A percentile compares a stretch with the other conserved stretches of the same genome.
Conservation (phyloP, 768 basidiomycete genomes). For the Boletus insuetus region DNA sequence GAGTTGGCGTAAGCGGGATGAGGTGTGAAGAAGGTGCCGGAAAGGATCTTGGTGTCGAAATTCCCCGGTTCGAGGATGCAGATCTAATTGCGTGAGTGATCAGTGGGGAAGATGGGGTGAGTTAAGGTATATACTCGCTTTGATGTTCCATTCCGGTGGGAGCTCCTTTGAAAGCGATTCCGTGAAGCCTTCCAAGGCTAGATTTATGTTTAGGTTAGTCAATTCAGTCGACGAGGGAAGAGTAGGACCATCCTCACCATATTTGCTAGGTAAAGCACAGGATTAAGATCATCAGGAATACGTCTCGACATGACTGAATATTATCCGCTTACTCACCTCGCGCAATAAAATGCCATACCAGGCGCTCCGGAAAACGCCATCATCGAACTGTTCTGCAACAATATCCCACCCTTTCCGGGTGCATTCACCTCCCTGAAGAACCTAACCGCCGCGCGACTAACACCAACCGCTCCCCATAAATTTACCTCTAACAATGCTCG, state of each 20-base stretch:
- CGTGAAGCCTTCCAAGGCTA: slow-evolving; percentile 12
- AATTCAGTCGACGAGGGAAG: no score
- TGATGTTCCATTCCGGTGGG: slow-evolving; percentile 20
- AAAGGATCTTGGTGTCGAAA: slow-evolving; percentile 12
- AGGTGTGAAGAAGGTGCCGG: not conserved
- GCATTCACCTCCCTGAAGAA: slow-evolving; percentile 35
- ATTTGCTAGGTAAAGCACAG: slow-evolving; percentile 2
- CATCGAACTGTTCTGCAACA: slow-evolving; percentile 13
- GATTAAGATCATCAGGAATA: not conserved
- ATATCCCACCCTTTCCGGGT: slow-evolving; percentile 7
- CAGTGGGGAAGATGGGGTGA: no score
- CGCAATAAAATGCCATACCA: slow-evolving; percentile 4
- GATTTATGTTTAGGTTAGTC: not conserved
- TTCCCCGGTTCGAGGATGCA: slow-evolving; percentile 18
- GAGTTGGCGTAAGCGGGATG: slow-evolving; percentile 11
- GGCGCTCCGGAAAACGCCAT: not conserved
- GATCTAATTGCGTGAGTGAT: slow-evolving; percentile 1
- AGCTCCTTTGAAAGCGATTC: slow-evolving; percentile 14
- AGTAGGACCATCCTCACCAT: slow-evolving; percentile 1
- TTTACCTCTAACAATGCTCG: slow-evolving; percentile 35
- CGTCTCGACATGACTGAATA: not conserved
- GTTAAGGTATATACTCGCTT: not conserved
- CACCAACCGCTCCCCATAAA: slow-evolving; percentile 15
- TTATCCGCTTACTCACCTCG: slow-evolving; percentile 1
- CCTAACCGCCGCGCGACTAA: slow-evolving; percentile 23